phyloP scores from a whole-genome alignment of 116 monocot genomes.

The Posidonia oceanica region DNA sequence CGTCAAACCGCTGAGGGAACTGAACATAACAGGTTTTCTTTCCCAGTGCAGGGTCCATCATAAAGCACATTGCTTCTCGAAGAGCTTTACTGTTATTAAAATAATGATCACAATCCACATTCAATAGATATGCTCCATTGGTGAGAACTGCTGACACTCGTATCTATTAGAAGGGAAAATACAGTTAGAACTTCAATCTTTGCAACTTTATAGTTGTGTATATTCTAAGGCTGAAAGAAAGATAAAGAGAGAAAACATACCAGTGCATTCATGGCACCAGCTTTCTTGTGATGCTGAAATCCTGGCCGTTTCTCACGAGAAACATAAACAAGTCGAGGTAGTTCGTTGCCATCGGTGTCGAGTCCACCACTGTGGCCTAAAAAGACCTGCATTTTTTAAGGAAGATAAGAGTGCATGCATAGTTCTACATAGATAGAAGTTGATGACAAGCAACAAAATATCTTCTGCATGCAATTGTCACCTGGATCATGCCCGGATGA shows the following conservation, averaged over 20 bases:
- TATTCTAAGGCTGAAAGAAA: not conserved
- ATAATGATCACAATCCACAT: constrained; percentile 29
- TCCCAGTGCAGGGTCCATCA: constrained; percentile 22
- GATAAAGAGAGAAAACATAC: constrained; percentile 3
- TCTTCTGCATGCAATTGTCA: not conserved
- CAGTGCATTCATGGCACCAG: constrained; percentile 29
- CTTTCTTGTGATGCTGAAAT: constrained; percentile 28
- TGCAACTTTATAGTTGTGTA: not conserved
- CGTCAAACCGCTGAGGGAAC: constrained; percentile 25
- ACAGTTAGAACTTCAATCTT: not conserved
- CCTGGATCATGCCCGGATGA: constrained; percentile 33
- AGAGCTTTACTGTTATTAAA: constrained; percentile 28
- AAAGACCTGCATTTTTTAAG: constrained; percentile 9
- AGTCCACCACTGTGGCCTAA: constrained; percentile 24
- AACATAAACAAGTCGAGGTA: constrained; percentile 27
- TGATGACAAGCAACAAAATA: not conserved
- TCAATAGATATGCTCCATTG: constrained; percentile 24
- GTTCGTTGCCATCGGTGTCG: constrained; percentile 22
- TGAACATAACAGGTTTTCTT: constrained; percentile 27
- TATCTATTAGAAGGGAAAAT: constrained; percentile 7
- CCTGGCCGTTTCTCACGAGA: constrained; percentile 26
- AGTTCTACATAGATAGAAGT: not conserved
- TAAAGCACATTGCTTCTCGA: constrained; percentile 25
- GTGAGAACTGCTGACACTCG: constrained; percentile 26
- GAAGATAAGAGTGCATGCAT: not conserved